These are phyloP conservation scores for Phytopythium delawarense DNA, from an alignment of 352 stramenopile genomes.

Conservation along the genomic window DNA sequence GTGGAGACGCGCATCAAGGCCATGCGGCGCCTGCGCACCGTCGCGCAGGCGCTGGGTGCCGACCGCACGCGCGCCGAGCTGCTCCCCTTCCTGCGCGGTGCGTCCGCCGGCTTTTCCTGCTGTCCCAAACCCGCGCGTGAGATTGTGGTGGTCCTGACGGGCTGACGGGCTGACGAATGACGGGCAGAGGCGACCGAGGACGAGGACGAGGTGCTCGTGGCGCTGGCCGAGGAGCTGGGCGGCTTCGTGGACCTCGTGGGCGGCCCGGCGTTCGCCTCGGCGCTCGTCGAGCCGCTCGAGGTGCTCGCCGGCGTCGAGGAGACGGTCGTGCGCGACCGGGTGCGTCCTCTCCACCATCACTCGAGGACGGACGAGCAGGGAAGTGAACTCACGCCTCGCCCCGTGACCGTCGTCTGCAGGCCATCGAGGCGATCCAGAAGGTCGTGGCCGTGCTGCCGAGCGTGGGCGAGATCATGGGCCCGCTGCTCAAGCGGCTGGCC, in stretches of 20 bases:
- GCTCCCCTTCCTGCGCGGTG: slow-evolving; percentile 86
- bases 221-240: slow-evolving; percentile 88
- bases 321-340: slow-evolving; percentile 89
- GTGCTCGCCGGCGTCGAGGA: slow-evolving; percentile 91
- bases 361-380: not conserved
- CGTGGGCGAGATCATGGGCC: slow-evolving; percentile 61
- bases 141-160: slow-evolving; percentile 11
- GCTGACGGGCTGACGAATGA: slow-evolving; percentile 12
- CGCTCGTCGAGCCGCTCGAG: slow-evolving; percentile 89
- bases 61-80: slow-evolving; percentile 81
- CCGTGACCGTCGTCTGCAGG: slow-evolving; percentile 10
- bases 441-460: slow-evolving; percentile 58
- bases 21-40: slow-evolving; percentile 90
- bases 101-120: not conserved
- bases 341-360: slow-evolving; percentile 2
- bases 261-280: slow-evolving; percentile 49
- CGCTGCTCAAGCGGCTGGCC: slow-evolving; percentile 73
- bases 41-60: slow-evolving; percentile 87
- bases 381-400: not conserved
- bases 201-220: slow-evolving; percentile 92
- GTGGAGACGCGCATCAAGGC: slow-evolving; percentile 92
- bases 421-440: slow-evolving; percentile 74
- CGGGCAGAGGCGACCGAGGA: slow-evolving; percentile 81
- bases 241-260: slow-evolving; percentile 89
- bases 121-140: too few species aligned